Conservation (phyloP, 257 asterid species). For the Penstemon newberryi region DNA sequence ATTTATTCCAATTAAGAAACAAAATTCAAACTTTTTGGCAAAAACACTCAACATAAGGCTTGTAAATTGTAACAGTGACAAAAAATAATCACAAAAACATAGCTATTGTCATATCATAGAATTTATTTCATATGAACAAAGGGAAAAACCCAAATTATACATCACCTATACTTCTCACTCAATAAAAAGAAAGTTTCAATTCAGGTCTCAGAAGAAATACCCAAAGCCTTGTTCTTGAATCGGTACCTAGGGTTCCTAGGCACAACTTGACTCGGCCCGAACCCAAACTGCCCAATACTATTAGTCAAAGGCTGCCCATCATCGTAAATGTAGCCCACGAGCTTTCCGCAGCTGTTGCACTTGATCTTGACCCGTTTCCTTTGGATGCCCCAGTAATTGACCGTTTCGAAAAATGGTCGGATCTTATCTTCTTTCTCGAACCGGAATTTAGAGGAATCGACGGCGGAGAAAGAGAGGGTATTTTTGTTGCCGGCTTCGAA, state of each 20-base stretch:
- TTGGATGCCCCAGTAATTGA: slow-evolving; percentile 91
- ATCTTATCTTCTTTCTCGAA: slow-evolving; percentile 74
- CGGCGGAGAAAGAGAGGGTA: slow-evolving; percentile 64
- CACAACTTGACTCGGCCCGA: slow-evolving; percentile 89
- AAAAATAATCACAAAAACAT: too few species aligned
- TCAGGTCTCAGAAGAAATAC: slow-evolving; percentile 17
- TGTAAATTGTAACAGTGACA: too few species aligned
- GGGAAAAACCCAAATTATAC: too few species aligned
- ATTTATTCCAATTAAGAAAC: too few species aligned
- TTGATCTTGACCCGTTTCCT: slow-evolving; percentile 73
- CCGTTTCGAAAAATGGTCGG: slow-evolving; percentile 77
- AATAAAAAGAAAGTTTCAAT: too few species aligned
- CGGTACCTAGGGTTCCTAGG: slow-evolving; percentile 90
- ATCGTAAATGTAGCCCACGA: slow-evolving; percentile 76
- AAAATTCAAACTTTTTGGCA: too few species aligned
- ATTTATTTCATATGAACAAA: too few species aligned
- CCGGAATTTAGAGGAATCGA: slow-evolving; percentile 72
- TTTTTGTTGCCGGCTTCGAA: slow-evolving; percentile 96
- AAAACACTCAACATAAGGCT: too few species aligned
- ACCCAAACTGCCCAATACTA: slow-evolving; percentile 72
- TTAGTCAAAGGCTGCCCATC: slow-evolving; percentile 83
- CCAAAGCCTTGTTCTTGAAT: slow-evolving; percentile 66
- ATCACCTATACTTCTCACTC: too few species aligned
- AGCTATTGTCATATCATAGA: too few species aligned
- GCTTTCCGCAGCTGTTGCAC: slow-evolving; percentile 69